Evolutionary conservation across 495 filamentous ascomycete species (phyloP).

Genomic region (Penicillium silybi): DNA sequence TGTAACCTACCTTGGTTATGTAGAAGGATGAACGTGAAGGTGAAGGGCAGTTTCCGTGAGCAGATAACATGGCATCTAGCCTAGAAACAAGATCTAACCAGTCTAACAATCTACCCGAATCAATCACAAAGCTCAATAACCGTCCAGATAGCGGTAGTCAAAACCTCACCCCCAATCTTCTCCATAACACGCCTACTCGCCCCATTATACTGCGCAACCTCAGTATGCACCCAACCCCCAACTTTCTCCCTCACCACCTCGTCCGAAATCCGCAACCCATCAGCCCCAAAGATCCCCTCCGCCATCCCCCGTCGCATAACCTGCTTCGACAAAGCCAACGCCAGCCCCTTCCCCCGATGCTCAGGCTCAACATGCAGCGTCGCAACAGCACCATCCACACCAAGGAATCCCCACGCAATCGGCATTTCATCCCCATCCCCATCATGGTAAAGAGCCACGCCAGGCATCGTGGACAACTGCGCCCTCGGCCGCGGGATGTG

Average conservation of each 20-base stretch:
- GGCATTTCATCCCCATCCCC: constrained; percentile 24
- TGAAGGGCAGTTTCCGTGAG: too few species aligned
- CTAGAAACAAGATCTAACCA: neutral
- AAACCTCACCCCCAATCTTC: constrained; percentile 40
- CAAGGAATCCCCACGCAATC: constrained; percentile 44
- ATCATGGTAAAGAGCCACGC: constrained; percentile 31
- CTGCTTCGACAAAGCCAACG: constrained; percentile 32
- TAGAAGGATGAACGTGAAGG: too few species aligned
- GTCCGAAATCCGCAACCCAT: constrained; percentile 3
- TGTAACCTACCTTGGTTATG: too few species aligned
- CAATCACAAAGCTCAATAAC: constrained; percentile 32
- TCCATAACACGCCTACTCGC: constrained; percentile 50
- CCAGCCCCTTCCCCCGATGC: constrained; percentile 45
- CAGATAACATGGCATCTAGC: neutral
- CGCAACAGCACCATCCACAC: constrained; percentile 42
- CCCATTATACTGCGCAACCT: constrained; percentile 42
- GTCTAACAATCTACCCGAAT: too few species aligned
- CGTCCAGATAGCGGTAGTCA: constrained; percentile 38
- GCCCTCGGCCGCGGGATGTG: constrained; percentile 32
- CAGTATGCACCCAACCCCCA: constrained; percentile 40
- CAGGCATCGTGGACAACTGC: constrained; percentile 29
- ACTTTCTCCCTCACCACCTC: neutral
- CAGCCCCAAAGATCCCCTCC: constrained; percentile 19
- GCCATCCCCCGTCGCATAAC: constrained; percentile 32
- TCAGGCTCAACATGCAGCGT: constrained; percentile 48